Conservation (phyloP, 2,329 filamentous ascomycete genomes). For the Rhinocladiella similis region DNA sequence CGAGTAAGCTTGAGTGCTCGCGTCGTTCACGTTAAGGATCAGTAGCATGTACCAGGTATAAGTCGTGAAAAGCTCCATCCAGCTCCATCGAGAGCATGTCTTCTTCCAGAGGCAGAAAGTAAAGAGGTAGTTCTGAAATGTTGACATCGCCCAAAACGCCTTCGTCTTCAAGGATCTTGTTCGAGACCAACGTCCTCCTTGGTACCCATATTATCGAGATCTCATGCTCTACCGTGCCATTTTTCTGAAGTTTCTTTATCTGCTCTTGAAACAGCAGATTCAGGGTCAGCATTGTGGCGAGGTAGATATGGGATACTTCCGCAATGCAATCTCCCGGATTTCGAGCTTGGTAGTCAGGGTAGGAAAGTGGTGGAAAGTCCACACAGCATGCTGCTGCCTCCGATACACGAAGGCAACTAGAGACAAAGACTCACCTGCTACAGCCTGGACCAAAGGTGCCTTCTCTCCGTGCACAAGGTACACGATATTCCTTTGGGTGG, state of each 20-base stretch:
- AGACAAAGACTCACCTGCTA: constrained; percentile 70
- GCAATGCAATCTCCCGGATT: constrained; percentile 37
- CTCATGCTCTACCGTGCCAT: constrained; percentile 88
- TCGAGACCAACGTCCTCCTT: constrained; percentile 84
- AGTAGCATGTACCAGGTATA: constrained; percentile 66
- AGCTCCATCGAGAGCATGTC: constrained; percentile 91
- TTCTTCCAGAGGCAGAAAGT: constrained; percentile 87
- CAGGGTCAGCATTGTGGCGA: constrained; percentile 53
- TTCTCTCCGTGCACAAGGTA: constrained; percentile 92
- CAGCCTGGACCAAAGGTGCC: constrained; percentile 75
- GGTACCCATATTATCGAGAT: constrained; percentile 97
- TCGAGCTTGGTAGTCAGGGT: constrained; percentile 17
- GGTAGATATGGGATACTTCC: too few relatives aligned
- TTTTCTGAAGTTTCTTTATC: constrained; percentile 83
- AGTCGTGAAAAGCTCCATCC: constrained; percentile 79
- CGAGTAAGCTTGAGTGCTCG: constrained; percentile 21
- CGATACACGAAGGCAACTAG: too few relatives aligned
- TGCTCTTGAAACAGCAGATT: constrained; percentile 62
- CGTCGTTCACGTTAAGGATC: neutral
- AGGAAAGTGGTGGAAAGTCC: constrained; percentile 16
- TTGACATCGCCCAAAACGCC: constrained; percentile 91
- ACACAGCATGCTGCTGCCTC: neutral
- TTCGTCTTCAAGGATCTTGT: constrained; percentile 87
- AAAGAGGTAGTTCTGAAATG: constrained; percentile 80
- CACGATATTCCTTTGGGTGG: constrained; percentile 90